These are phyloP conservation scores for Coniosporium tulheliwenetii DNA, from an alignment of 2,329 filamentous ascomycete genomes.

Conservation along the genomic window DNA sequence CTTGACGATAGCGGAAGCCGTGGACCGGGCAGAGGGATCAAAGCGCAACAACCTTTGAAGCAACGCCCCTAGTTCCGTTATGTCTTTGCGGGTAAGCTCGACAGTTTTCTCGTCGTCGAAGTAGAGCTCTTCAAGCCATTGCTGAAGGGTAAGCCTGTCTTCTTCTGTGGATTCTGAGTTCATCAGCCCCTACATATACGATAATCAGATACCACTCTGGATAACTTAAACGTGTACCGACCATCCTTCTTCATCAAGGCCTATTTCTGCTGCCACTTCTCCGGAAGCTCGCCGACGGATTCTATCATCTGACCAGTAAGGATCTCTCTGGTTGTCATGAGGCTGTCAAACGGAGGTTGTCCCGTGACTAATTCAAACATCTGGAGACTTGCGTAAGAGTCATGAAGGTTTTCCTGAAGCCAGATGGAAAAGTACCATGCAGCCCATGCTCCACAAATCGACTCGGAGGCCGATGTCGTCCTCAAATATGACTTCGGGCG, in stretches of 20 bases:
- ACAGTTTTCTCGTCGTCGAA: conserved; percentile 14
- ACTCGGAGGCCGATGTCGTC: conserved; percentile 19
- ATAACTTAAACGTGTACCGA: background rate
- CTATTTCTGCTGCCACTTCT: conserved; percentile 14
- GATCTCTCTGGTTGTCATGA: conserved; percentile 16
- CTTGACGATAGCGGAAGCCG: background rate
- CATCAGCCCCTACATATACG: conserved; percentile 5
- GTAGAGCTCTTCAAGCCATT: conserved; percentile 23
- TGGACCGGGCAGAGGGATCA: background rate
- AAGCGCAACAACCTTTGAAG: background rate
- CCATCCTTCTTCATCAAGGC: conserved; percentile 1
- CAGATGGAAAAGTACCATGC: conserved; percentile 11
- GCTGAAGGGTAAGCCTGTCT: conserved; percentile 11
- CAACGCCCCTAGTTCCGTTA: background rate
- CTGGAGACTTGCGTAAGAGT: background rate
- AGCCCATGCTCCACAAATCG: conserved; percentile 23
- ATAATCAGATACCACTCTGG: conserved; percentile 6
- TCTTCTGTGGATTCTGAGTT: background rate
- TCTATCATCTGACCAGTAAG: conserved; percentile 22
- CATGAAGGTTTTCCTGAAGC: no score
- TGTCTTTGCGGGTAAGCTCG: background rate
- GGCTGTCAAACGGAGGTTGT: conserved; percentile 21
- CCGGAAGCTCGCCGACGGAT: conserved; percentile 15
- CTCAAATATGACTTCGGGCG: conserved; percentile 23
- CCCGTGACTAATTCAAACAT: conserved; percentile 24